Percentiles rank a stretch among this genome's conserved stretches.
Evolutionary conservation across 1,284 basidiomycete species (phyloP).

Genomic region (Ganoderma leucocontextum): DNA sequence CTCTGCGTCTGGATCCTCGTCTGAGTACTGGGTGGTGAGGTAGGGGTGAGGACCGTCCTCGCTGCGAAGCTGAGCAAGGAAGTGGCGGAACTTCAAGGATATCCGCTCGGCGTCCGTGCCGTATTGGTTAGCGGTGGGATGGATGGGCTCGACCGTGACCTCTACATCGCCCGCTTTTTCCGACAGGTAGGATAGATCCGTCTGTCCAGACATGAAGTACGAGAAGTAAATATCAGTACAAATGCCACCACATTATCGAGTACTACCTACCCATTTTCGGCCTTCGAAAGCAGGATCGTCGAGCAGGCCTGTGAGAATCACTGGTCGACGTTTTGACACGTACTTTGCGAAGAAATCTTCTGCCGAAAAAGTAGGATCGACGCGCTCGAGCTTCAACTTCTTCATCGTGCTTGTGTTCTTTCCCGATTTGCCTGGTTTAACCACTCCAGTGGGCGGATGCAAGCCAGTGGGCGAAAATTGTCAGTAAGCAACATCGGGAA

Average conservation of each 20-base stretch:
- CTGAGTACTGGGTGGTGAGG: conserved; percentile 45
- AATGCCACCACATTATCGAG: too few relatives aligned
- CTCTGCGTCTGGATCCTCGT: conserved; percentile 39
- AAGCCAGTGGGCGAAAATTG: background rate
- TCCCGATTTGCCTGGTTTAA: conserved; percentile 7
- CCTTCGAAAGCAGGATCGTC: conserved; percentile 41
- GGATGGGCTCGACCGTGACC: conserved; percentile 44
- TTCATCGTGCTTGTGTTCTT: conserved; percentile 12
- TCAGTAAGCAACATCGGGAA: background rate
- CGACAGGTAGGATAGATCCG: conserved; percentile 39
- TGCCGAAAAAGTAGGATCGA: conserved; percentile 27
- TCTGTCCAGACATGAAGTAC: conserved; percentile 18
- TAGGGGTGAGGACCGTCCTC: conserved; percentile 39
- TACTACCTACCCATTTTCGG: conserved; percentile 38
- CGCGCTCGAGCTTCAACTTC: conserved; percentile 26
- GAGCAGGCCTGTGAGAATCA: conserved; percentile 38
- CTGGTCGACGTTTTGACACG: conserved; percentile 39
- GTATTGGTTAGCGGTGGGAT: conserved; percentile 39
- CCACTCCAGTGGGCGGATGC: background rate
- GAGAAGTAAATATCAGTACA: background rate
- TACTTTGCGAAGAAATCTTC: conserved; percentile 38
- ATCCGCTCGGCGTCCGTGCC: conserved; percentile 42
- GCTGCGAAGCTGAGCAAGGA: conserved; percentile 33
- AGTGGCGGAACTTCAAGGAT: conserved; percentile 39
- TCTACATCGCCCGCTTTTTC: conserved; percentile 38